Evolutionary conservation across 768 basidiomycete species (phyloP).

Genomic region (Tylopilus vinaceipallidus): DNA sequence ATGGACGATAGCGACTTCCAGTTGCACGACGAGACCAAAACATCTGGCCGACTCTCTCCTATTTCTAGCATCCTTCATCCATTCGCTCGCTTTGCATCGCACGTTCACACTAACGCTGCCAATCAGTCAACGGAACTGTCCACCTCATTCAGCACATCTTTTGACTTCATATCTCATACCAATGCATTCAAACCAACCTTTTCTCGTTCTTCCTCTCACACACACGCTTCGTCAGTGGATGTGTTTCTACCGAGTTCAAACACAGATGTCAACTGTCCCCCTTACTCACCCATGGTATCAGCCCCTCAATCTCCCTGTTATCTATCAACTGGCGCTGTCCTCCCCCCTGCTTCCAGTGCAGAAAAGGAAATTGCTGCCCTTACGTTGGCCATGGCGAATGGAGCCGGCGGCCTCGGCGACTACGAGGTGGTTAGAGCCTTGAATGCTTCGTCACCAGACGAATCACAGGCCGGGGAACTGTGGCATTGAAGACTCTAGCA

Average conservation of each 20-base stretch:
- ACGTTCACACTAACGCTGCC: slow-evolving; percentile 10
- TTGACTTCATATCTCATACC: slow-evolving; percentile 31
- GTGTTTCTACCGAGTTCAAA: slow-evolving; percentile 4
- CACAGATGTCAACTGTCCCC: slow-evolving; percentile 1
- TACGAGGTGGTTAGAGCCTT: slow-evolving; percentile 47
- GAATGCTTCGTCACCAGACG: slow-evolving; percentile 36
- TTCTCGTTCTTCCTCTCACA: slow-evolving; percentile 20
- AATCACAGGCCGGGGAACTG: slow-evolving; percentile 54
- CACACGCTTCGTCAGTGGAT: slow-evolving; percentile 12
- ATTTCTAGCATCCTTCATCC: slow-evolving; percentile 21
- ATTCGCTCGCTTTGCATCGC: slow-evolving; percentile 11
- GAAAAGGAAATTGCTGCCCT: slow-evolving; percentile 63
- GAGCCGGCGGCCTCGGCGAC: slow-evolving; percentile 58
- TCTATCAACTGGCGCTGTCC: not conserved
- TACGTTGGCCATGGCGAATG: slow-evolving; percentile 59
- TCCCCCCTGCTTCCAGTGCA: slow-evolving; percentile 41
- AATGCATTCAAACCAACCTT: slow-evolving; percentile 21
- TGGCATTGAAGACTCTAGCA: slow-evolving; percentile 42
- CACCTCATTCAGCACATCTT: slow-evolving; percentile 26
- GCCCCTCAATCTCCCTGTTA: slow-evolving; percentile 14
- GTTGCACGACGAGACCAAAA: slow-evolving; percentile 7
- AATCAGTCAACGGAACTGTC: slow-evolving; percentile 14
- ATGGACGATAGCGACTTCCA: slow-evolving; percentile 38
- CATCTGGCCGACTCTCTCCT: slow-evolving; percentile 24
- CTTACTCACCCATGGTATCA: slow-evolving; percentile 10